These are phyloP conservation scores for Fonsecaea monophora DNA, from an alignment of 2,329 filamentous ascomycete species.

Conservation along the genomic window DNA sequence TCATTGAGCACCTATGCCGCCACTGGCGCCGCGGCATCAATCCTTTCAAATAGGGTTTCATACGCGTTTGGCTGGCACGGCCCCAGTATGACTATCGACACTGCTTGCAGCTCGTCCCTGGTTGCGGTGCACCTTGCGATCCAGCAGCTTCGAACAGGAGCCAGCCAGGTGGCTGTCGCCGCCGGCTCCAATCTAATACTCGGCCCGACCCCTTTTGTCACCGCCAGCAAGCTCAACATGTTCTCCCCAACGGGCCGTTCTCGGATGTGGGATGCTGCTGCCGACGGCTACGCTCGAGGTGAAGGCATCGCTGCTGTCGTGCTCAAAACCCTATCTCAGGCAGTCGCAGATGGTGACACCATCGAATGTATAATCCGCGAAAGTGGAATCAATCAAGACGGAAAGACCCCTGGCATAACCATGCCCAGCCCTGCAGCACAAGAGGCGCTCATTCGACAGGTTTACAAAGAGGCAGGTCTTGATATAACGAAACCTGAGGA, in stretches of 20 bases:
- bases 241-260: background rate
- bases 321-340: slow-evolving; percentile 52
- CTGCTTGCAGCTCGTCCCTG: slow-evolving; percentile 42
- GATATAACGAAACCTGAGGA: slow-evolving; percentile 22
- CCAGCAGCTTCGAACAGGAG: slow-evolving; percentile 30
- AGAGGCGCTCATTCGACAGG: slow-evolving; percentile 44
- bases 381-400: slow-evolving; percentile 54
- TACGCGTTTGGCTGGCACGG: slow-evolving; percentile 43
- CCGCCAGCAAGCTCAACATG: background rate
- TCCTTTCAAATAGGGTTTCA: slow-evolving; percentile 43
- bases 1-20: slow-evolving; percentile 27
- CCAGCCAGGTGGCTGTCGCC: slow-evolving; percentile 34
- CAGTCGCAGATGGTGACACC: slow-evolving; percentile 51
- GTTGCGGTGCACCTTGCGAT: slow-evolving; percentile 44
- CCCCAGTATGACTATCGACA: slow-evolving; percentile 42
- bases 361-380: slow-evolving; percentile 54
- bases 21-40: slow-evolving; percentile 38
- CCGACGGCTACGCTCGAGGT: slow-evolving; percentile 56
- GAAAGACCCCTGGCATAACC: slow-evolving; percentile 53
- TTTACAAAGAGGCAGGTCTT: slow-evolving; percentile 44
- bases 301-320: slow-evolving; percentile 54
- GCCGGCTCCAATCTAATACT: slow-evolving; percentile 10
- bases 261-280: slow-evolving; percentile 45
- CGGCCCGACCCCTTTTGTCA: background rate
- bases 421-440: slow-evolving; percentile 50